phyloP scores from a whole-genome alignment of 2,329 filamentous ascomycete species.

The Aureobasidium leucospermi region DNA sequence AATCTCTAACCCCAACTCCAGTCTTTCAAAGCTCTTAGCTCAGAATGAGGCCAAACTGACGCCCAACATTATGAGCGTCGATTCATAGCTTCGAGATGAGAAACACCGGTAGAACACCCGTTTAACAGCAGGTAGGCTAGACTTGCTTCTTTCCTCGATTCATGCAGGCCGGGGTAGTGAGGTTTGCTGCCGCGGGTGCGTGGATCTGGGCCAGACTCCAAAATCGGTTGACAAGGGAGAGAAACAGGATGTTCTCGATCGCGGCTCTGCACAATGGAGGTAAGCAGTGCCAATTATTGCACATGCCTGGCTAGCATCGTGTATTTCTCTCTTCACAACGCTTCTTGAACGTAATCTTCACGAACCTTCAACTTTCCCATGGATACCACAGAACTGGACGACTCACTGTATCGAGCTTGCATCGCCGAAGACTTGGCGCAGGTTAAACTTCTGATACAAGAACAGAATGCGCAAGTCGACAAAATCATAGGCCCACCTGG shows the following conservation, averaged over 20 bases:
- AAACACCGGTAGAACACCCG: background rate
- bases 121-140: background rate
- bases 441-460: background rate
- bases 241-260: background rate
- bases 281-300: background rate
- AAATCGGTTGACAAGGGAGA: background rate
- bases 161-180: background rate
- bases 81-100: background rate
- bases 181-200: background rate
- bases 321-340: background rate
- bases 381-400: background rate
- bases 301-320: background rate
- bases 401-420: slow-evolving; percentile 1
- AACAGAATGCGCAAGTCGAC: background rate
- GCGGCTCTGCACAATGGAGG: background rate
- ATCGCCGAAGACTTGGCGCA: background rate
- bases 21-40: background rate
- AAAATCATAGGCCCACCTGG: slow-evolving; percentile 3
- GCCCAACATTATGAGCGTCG: background rate
- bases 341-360: background rate
- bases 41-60: background rate
- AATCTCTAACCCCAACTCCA: background rate
- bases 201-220: background rate
- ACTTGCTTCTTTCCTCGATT: background rate
- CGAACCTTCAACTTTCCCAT: background rate